Evolutionary conservation across 2,329 filamentous ascomycete species (phyloP).

Genomic region (Exophiala calicioides): DNA sequence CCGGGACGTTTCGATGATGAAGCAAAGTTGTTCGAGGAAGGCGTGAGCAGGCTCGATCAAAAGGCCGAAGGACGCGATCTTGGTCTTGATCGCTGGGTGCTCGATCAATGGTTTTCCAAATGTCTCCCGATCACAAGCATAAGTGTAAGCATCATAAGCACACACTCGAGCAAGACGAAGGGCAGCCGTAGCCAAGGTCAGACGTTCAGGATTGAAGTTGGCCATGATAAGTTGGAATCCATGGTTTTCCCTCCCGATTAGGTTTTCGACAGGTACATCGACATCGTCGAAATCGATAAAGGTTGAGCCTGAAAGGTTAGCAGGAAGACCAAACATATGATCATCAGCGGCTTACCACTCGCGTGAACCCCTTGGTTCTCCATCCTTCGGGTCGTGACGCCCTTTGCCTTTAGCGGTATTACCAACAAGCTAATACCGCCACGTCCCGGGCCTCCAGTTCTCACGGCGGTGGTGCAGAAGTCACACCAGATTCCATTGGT

Average conservation of each 20-base stretch:
- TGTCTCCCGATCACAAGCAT: constrained; percentile 67
- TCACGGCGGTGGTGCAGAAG: constrained; percentile 69
- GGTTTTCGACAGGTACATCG: constrained; percentile 68
- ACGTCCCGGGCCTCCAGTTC: constrained; percentile 67
- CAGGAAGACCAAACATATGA: not conserved
- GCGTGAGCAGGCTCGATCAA: constrained; percentile 69
- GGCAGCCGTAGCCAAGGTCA: constrained; percentile 65
- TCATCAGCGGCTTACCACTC: constrained; percentile 51
- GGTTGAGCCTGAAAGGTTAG: constrained; percentile 61
- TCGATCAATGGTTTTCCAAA: constrained; percentile 71
- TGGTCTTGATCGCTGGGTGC: constrained; percentile 71
- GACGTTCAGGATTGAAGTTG: constrained; percentile 78
- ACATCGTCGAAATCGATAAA: constrained; percentile 77
- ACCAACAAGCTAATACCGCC: constrained; percentile 69
- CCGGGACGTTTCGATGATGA: constrained; percentile 57
- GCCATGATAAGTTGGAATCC: constrained; percentile 76
- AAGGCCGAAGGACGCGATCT: constrained; percentile 68
- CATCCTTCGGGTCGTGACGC: constrained; percentile 68
- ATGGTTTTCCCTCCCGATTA: constrained; percentile 68
- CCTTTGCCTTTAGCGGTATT: constrained; percentile 66
- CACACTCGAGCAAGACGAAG: constrained; percentile 65
- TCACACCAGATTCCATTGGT: constrained; percentile 73
- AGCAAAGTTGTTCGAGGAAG: constrained; percentile 54
- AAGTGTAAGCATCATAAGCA: constrained; percentile 61
- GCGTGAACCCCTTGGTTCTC: constrained; percentile 70